phyloP scores from a whole-genome alignment of 129 eudicot species.

The Helianthus tuberosus region DNA sequence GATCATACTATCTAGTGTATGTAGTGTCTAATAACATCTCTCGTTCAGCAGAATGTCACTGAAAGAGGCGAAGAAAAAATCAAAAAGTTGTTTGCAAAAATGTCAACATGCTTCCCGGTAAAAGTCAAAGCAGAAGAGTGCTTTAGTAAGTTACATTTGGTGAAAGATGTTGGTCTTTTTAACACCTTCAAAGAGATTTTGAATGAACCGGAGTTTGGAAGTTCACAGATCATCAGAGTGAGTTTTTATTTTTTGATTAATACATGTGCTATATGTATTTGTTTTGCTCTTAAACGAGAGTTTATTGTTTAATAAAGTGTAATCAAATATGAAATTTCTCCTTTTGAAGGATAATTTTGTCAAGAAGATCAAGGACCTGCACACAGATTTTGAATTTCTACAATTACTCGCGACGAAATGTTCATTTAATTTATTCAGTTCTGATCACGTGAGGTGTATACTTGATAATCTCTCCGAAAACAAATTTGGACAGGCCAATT shows the following conservation, averaged over 20 bases:
- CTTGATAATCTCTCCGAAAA: slow-evolving; percentile 52
- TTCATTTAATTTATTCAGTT: slow-evolving; percentile 62
- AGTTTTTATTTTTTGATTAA: slow-evolving; percentile 26
- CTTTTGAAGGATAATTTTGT: slow-evolving; percentile 63
- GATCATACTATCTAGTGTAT: slow-evolving; percentile 19
- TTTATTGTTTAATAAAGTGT: not conserved
- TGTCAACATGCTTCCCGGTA: slow-evolving; percentile 78
- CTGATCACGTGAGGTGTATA: slow-evolving; percentile 70
- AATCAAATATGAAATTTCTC: slow-evolving; percentile 4
- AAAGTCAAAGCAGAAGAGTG: slow-evolving; percentile 70
- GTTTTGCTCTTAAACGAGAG: slow-evolving; percentile 2
- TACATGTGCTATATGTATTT: not conserved
- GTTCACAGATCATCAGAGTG: slow-evolving; percentile 51
- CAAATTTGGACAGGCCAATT: slow-evolving; percentile 32
- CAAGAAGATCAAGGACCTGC: slow-evolving; percentile 49
- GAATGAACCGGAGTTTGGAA: slow-evolving; percentile 40
- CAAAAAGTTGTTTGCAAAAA: slow-evolving; percentile 45
- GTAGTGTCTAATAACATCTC: slow-evolving; percentile 7
- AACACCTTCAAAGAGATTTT: slow-evolving; percentile 48
- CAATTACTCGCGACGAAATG: slow-evolving; percentile 58
- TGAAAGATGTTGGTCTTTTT: slow-evolving; percentile 52
- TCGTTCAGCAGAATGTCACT: slow-evolving; percentile 45
- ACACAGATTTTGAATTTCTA: slow-evolving; percentile 58
- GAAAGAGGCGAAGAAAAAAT: slow-evolving; percentile 50
- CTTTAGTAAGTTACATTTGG: slow-evolving; percentile 54